Conservation (phyloP, 805 yeast species). For the Cyberlindnera americana region DNA sequence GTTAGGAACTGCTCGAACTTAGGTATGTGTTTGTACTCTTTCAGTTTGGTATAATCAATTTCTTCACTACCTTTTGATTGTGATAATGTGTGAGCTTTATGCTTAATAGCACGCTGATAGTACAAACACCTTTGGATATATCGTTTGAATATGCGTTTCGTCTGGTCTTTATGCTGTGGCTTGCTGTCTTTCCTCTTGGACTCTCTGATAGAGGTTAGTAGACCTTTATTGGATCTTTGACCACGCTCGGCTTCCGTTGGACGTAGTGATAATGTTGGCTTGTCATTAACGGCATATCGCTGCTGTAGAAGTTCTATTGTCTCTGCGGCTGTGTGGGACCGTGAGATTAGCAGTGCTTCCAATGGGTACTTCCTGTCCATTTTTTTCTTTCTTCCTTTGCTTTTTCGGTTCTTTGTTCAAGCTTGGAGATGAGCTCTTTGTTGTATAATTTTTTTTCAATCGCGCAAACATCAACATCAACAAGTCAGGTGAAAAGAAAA, state of each 20-base stretch:
- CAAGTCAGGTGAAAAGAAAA: neutral
- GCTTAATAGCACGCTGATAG: constrained; percentile 25
- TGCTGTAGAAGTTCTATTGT: constrained; percentile 33
- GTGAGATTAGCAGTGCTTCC: constrained; percentile 20
- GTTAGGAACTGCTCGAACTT: constrained; percentile 48
- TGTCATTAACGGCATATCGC: constrained; percentile 30
- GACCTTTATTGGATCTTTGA: constrained; percentile 22
- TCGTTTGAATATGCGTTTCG: constrained; percentile 29
- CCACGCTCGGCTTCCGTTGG: constrained; percentile 30
- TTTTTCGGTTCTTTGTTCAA: too few species aligned
- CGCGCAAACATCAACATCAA: neutral
- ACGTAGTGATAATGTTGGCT: constrained; percentile 27
- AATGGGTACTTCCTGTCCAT: constrained; percentile 27
- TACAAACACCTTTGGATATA: constrained; percentile 25
- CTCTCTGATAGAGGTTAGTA: constrained; percentile 16
- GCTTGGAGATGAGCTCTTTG: too few species aligned
- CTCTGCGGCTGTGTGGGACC: constrained; percentile 19
- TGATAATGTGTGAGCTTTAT: constrained; percentile 20
- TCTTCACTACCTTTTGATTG: constrained; percentile 1
- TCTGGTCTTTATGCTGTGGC: constrained; percentile 25
- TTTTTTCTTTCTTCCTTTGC: too few species aligned
- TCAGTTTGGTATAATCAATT: constrained; percentile 19
- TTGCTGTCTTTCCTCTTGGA: constrained; percentile 16
- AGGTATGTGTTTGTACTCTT: constrained; percentile 28
- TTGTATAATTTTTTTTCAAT: constrained; percentile 1